phyloP scores from a whole-genome alignment of 495 filamentous ascomycete species.

The Hyaloscypha hepaticicola region DNA sequence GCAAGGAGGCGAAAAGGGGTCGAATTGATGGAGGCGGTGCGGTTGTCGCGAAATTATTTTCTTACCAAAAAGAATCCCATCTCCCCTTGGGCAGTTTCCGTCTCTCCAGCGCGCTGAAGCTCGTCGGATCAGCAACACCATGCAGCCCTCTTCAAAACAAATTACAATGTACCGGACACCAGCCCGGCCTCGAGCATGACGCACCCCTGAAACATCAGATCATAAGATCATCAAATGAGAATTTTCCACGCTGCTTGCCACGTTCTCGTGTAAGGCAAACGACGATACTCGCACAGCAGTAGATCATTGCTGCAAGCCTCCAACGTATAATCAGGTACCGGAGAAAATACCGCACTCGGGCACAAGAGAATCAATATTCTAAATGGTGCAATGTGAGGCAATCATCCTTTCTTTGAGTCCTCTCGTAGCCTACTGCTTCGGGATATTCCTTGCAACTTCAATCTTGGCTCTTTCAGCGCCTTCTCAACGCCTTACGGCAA shows the following conservation, averaged over 20 bases:
- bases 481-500: not conserved
- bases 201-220: not conserved
- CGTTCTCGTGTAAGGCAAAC: not conserved
- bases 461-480: not conserved
- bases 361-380: not conserved
- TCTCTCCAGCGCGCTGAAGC: too few species aligned
- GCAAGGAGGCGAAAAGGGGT: not conserved
- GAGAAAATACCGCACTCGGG: not conserved
- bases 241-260: not conserved
- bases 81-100: too few species aligned
- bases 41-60: too few species aligned
- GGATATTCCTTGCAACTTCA: not conserved
- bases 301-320: not conserved
- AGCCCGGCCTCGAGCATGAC: not conserved
- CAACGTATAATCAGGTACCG: not conserved
- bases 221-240: not conserved
- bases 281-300: not conserved
- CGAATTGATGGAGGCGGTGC: not conserved
- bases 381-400: not conserved
- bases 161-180: too few species aligned
- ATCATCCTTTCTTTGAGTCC: not conserved
- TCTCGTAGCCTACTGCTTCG: too few species aligned
- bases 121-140: too few species aligned
- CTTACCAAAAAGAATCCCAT: too few species aligned
- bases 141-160: too few species aligned